Percentiles rank a stretch among this genome's conserved stretches.
phyloP scores from a whole-genome alignment of 495 filamentous ascomycete genomes.

The Cryomyces antarcticus region DNA sequence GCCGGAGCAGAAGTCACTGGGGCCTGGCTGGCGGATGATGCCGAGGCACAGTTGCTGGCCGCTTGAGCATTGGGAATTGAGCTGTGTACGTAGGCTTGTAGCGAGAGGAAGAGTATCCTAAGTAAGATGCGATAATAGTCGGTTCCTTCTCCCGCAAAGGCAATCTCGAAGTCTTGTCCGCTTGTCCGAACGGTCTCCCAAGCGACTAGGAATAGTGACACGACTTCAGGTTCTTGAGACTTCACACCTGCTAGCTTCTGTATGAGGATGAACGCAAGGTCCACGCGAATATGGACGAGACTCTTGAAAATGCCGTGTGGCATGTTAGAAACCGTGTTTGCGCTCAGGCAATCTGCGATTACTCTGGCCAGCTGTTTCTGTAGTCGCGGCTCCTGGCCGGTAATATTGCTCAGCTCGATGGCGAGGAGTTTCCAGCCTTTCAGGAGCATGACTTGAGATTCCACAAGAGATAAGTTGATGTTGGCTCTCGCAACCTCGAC shows the following conservation, averaged over 20 bases:
- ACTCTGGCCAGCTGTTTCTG: conserved; percentile 44
- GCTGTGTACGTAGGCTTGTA: conserved; percentile 36
- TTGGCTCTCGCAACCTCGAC: conserved; percentile 73
- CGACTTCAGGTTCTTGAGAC: conserved; percentile 36
- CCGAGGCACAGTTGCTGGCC: conserved; percentile 8
- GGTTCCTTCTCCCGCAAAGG: conserved; percentile 36
- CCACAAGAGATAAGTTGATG: conserved; percentile 71
- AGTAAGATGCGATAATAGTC: conserved; percentile 66
- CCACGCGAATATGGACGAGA: conserved; percentile 48
- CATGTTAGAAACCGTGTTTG: conserved; percentile 43
- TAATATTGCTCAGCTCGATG: conserved; percentile 55
- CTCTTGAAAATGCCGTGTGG: conserved; percentile 54
- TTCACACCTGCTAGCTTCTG: conserved; percentile 50
- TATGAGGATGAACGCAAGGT: conserved; percentile 54
- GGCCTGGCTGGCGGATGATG: conserved; percentile 11
- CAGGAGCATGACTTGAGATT: conserved; percentile 76
- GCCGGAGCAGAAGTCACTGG: conserved; percentile 6
- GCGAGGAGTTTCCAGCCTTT: conserved; percentile 79
- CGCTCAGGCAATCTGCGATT: conserved; percentile 48
- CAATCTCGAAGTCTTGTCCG: conserved; percentile 42
- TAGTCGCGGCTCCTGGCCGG: conserved; percentile 37
- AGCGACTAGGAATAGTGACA: conserved; percentile 38
- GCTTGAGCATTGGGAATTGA: not conserved
- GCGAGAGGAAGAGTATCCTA: conserved; percentile 62
- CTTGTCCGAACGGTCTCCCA: conserved; percentile 46